Evolutionary conservation across 805 yeast genomes (phyloP).

Genomic region (Starmerella bombi): DNA sequence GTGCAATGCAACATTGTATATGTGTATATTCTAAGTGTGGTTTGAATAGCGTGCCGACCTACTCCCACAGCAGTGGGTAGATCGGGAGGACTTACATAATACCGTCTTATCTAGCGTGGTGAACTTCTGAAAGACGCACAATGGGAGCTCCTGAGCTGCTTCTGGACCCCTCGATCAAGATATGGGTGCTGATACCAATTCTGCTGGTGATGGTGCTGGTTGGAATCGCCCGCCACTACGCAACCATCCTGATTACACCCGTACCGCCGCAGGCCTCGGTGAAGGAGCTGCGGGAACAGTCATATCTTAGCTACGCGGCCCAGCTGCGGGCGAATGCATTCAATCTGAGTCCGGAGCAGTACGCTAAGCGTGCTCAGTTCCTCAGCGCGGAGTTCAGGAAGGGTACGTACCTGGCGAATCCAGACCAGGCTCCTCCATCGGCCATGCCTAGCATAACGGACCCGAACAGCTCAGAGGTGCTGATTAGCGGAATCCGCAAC

Average conservation of each 20-base stretch:
- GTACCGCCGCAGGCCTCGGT: slow-evolving; percentile 41
- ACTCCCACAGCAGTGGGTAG: too few relatives aligned
- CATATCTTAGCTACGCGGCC: slow-evolving; percentile 43
- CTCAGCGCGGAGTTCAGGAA: slow-evolving; percentile 37
- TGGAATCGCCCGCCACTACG: slow-evolving; percentile 61
- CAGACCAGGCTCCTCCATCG: slow-evolving; percentile 38
- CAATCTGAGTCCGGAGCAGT: slow-evolving; percentile 41
- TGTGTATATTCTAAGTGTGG: too few relatives aligned
- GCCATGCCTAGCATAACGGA: slow-evolving; percentile 36
- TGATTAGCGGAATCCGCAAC: slow-evolving; percentile 66
- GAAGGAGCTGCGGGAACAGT: slow-evolving; percentile 42
- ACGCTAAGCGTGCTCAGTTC: slow-evolving; percentile 39
- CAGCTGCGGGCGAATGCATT: slow-evolving; percentile 42
- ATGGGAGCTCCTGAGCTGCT: slow-evolving; percentile 33
- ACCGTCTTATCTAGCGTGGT: too few relatives aligned
- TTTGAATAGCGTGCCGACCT: too few relatives aligned
- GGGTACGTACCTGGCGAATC: slow-evolving; percentile 45
- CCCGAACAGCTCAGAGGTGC: slow-evolving; percentile 54
- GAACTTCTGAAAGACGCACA: too few relatives aligned
- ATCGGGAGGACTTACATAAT: too few relatives aligned
- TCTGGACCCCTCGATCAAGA: slow-evolving; percentile 68
- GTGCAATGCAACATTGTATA: too few relatives aligned
- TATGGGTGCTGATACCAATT: slow-evolving; percentile 87
- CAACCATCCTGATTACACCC: slow-evolving; percentile 48
- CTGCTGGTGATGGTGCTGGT: slow-evolving; percentile 79